Evolutionary conservation across 257 asterid species (phyloP).

Genomic region (Cordia subcordata): DNA sequence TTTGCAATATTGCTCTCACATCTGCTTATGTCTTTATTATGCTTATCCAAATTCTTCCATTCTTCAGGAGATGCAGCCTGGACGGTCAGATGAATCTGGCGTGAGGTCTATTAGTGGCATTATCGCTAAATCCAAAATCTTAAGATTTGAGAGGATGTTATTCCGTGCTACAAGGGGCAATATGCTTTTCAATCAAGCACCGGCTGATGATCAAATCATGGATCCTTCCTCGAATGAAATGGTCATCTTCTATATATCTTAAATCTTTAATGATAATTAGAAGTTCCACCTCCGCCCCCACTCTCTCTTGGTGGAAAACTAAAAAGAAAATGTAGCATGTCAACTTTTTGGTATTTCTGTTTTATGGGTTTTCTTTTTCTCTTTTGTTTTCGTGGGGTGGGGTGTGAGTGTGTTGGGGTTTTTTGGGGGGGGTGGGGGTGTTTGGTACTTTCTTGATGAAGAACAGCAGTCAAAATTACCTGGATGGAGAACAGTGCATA

Average conservation of each 20-base stretch:
- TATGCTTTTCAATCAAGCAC: constrained; percentile 89
- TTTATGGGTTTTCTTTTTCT: too few species aligned
- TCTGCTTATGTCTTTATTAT: background rate
- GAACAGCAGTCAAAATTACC: background rate
- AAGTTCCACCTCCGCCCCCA: too few species aligned
- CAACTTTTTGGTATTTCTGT: too few species aligned
- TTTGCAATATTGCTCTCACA: background rate
- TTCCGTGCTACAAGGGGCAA: constrained; percentile 99
- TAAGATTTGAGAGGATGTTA: constrained; percentile 88
- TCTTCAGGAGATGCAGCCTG: constrained; percentile 84
- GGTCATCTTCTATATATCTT: constrained; percentile 35
- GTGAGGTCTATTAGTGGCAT: constrained; percentile 92
- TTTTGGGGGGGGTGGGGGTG: too few species aligned
- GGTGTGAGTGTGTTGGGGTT: too few species aligned
- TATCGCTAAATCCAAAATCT: constrained; percentile 68
- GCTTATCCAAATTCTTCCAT: background rate
- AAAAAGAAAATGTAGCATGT: too few species aligned
- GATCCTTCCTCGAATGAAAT: constrained; percentile 83
- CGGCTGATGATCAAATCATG: constrained; percentile 67
- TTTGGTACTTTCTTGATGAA: background rate
- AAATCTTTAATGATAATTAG: background rate
- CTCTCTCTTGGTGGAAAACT: constrained; percentile 10
- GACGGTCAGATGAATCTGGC: constrained; percentile 71
- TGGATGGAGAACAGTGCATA: too few species aligned
- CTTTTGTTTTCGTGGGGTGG: too few species aligned